Base-by-base conservation (phyloP, 495 filamentous ascomycete genomes). In the Podospora fimiseda region DNA sequence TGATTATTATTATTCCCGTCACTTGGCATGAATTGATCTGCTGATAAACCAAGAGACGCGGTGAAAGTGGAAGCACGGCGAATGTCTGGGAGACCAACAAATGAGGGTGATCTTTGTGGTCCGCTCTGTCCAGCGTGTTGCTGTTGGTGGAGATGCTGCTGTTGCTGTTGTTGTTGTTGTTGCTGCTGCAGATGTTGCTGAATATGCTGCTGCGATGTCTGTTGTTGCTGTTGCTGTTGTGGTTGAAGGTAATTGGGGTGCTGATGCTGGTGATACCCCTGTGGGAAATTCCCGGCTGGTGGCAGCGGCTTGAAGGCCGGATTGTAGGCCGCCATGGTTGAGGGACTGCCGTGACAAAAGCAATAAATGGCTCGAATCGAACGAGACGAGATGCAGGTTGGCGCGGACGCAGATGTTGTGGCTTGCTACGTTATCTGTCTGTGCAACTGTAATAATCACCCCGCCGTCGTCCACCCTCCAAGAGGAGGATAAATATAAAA, bases 21-120 rank as follows among this genome's bases (percentile, higher is more conserved):
- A 54, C 14, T 64, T 59, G 53, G 9, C 14, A 47, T 52, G 30
- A 54, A 57, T n/a, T 50, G 46, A 15, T 58, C 55, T 11, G 56
- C 47, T 20, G 50, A 55, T 18, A 65, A 45, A 20, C 55, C 52
- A 37, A 73, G 57, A 47, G 68, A 59, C 7, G 77, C 50, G 45
- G 69, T 68, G 57, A 79, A 75, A 9, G 75, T 76, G 15, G 78
- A 80, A 13, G 69, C 70, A 13, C 77, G 71, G 41, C 76, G 72
- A 53, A 81, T 77, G 11, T 77, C 75, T 13, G 78, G 78, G 37
- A 80, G 60, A 9, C 72, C 73, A 36, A 69, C 64, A 38, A 72
- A 74, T 2, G 72, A 73, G 6, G 69, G 57, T n/a, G 59, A 56
- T 22, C 69, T 60, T 1, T 62, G 56, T 36, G 63, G 48, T 24